Percentiles rank a stretch among this genome's conserved stretches.
These are phyloP conservation scores for Moesziomyces sp. DNA, from an alignment of 1,284 basidiomycete species.

Conservation along the genomic window DNA sequence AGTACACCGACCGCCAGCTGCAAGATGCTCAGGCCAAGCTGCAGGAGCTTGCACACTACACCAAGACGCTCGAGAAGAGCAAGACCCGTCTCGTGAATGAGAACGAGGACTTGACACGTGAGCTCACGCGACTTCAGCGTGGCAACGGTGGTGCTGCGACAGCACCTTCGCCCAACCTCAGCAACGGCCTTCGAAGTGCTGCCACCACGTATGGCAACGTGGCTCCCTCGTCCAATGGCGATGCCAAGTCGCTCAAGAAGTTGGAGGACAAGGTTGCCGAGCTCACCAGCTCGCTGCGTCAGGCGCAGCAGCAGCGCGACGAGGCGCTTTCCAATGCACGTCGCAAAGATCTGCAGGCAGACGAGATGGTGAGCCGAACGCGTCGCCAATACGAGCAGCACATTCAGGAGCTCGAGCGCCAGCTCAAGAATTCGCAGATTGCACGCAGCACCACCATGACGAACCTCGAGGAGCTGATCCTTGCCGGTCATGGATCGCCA, in stretches of 20 bases:
- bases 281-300: slow-evolving; percentile 42
- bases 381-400: slow-evolving; percentile 77
- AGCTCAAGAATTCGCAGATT: slow-evolving; percentile 69
- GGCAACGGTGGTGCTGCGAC: slow-evolving; percentile 13
- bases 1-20: slow-evolving; percentile 91
- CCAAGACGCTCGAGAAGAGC: slow-evolving; percentile 83
- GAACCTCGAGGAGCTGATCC: slow-evolving; percentile 60
- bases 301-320: slow-evolving; percentile 62
- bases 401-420: slow-evolving; percentile 76
- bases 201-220: slow-evolving; percentile 40
- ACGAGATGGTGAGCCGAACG: slow-evolving; percentile 77
- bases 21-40: slow-evolving; percentile 82
- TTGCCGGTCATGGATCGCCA: slow-evolving; percentile 31
- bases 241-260: slow-evolving; percentile 58
- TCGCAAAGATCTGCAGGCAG: slow-evolving; percentile 75
- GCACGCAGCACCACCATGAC: slow-evolving; percentile 69
- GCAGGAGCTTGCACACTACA: slow-evolving; percentile 78
- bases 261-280: slow-evolving; percentile 76
- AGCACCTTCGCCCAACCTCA: slow-evolving; percentile 19
- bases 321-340: slow-evolving; percentile 72
- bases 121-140: slow-evolving; percentile 74
- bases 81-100: slow-evolving; percentile 82
- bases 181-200: slow-evolving; percentile 28
- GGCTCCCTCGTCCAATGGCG: slow-evolving; percentile 26
- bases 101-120: slow-evolving; percentile 83